Base-by-base conservation (phyloP, 31 red algal genomes). In the Asparagopsis taxiformis region DNA sequence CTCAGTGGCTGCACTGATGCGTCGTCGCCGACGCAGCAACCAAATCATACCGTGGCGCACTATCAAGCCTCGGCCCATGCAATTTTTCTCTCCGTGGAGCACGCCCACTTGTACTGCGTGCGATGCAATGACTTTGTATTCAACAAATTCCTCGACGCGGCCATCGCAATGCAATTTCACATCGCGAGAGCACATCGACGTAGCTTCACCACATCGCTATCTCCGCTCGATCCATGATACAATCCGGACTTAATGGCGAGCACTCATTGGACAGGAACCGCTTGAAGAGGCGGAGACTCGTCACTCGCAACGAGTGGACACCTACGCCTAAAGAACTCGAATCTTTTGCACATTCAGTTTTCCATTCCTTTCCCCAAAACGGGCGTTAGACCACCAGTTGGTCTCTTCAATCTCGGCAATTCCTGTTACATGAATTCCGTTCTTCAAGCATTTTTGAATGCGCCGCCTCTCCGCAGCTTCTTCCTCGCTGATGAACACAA, bases 381-480 rank as follows among this genome's bases (percentile, higher is more conserved):
- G 33, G 77, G 38, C 3, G 41, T 72, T 54, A 31, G 68, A 28
- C 70, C 70, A 17, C 87, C 87, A 10, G 70, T 66, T 64, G 94
- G 94, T 25, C 68, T 97, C 20, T 84, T 70, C 58, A 97, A 97
- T 62, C 67, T 97, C 9, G 94, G 94, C 54, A 97, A 92, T 70
- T 90, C 89, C 13, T 97, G 94, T 67, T 93, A 97, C 49, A 97
- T 97, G 94, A 89, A 91, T 55, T 78, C 88, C 0, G 85, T 97
- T 20, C 78, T 97, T 21, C 94, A 97, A 66, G 94, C 87, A 28
- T 82, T 97, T 46, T 53, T 97, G 8, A 82, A 84, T 22, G 68
- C 82, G 0, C 83, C 80, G 0, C 94, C 94, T 52, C 65, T 97
- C n/a, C 78, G 90, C 33, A 78, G 62, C 51, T 97, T 79, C 71